phyloP scores from a whole-genome alignment of 352 stramenopile genomes.

The Phytophthora syringae region DNA sequence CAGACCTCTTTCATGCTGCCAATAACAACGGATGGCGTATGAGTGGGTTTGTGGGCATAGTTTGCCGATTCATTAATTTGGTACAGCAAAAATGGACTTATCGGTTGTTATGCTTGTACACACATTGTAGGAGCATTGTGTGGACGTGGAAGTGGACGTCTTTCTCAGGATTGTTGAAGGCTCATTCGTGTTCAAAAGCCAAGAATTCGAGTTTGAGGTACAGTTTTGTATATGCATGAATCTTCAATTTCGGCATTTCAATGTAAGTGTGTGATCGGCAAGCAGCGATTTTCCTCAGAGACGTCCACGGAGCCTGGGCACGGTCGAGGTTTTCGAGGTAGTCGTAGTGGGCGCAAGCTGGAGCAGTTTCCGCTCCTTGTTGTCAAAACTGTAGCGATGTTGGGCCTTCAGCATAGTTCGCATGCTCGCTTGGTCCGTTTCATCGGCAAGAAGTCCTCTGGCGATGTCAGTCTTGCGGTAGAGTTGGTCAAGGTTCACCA shows the following conservation, averaged over 20 bases:
- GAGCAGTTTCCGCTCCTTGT: slow-evolving; percentile 53
- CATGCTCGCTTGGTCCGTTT: slow-evolving; percentile 66
- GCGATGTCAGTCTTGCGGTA: slow-evolving; percentile 52
- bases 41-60: slow-evolving; percentile 41
- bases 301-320: neutral
- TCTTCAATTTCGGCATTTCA: neutral
- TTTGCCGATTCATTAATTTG: neutral
- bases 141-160: slow-evolving; percentile 35
- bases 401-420: slow-evolving; percentile 64
- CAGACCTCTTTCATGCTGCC: slow-evolving; percentile 58
- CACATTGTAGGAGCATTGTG: slow-evolving; percentile 31
- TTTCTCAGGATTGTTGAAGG: slow-evolving; percentile 26
- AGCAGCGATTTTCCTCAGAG: neutral
- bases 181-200: no score
- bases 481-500: slow-evolving; percentile 59
- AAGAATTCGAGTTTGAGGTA: no score
- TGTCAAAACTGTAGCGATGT: slow-evolving; percentile 63
- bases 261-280: neutral
- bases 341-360: slow-evolving; percentile 26
- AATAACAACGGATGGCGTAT: slow-evolving; percentile 46
- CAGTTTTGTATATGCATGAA: neutral
- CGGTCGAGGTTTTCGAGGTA: neutral
- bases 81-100: neutral
- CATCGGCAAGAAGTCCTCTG: slow-evolving; percentile 52
- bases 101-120: neutral